Evolutionary conservation across 371 early-diverging fungal genomes (phyloP), one percentile per base, ranked within the genome.

Genomic region (Batrachochytrium dendrobatidis): DNA sequence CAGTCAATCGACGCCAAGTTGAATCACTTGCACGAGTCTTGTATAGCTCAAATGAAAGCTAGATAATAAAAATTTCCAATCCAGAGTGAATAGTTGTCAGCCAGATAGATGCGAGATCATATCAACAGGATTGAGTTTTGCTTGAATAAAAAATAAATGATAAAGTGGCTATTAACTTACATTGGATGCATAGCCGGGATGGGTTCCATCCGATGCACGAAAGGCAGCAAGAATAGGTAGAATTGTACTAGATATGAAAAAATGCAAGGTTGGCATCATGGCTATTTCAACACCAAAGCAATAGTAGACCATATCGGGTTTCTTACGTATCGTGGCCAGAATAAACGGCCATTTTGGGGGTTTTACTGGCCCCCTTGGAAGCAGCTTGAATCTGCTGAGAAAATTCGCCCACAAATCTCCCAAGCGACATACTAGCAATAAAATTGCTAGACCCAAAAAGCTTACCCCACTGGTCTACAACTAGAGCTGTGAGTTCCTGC

Each of bases 251-350:
- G 70, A 25, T 56, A 31, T 57, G 59, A 5, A 45, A 10, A 28
- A 22, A 34, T 52, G 29, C 2, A 48, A 57, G 22, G 5, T 17
- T 44, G 30, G 2, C 20, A 17, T 22, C n/a, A 52, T n/a, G 10
- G 54, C 24, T 22, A 6, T 17, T 54, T 49, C 26, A 34, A 29
- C 12, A 61, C 20, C 7, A 58, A 59, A 29, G 49, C 22, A 34
- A 54, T 30, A 49, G 35, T 7, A 34, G 17, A 50, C 20, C 29
- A n/a, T 39, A 28, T 35, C 31, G 32, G 50, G 69, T 58, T 73
- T 63, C 57, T 58, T 34, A 82, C 79, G 87, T 82, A 64, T 88
- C 88, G 66, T 90, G 90, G 35, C 86, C 89, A 60, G 86, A 86
- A 66, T 84, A 88, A 34, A 90, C 61, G 8, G 82, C 78, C 64